Evolutionary conservation across 306 rosid genomes (phyloP), one percentile per base, ranked within the genome.

Genomic region (Heteromeles arbutifolia): DNA sequence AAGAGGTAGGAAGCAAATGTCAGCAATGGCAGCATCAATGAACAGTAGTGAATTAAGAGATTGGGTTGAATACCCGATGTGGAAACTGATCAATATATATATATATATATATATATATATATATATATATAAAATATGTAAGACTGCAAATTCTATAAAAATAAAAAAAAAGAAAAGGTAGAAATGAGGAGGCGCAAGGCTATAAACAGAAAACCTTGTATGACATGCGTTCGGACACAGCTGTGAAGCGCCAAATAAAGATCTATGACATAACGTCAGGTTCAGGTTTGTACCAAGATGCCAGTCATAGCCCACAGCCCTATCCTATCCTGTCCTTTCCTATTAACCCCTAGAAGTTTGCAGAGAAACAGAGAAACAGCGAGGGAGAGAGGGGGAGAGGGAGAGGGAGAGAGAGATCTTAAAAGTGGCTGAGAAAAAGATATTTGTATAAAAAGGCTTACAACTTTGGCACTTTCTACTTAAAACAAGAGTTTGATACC

Each of bases 181-280:
- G 29, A 65, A 65, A 34, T 37, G 44, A 66, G 67, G 66, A 25
- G 57, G 73, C 67, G 11, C 17, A 34, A 8, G 19, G 48, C 45
- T 8, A 73, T 43, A 69, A 73, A 82, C 52, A 32, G 57, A 75
- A 76, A 48, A 65, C 29, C 34, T 69, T 53, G 22, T 4, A 65
- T 18, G 24, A 19, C 26, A 65, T 34, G 69, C 69, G 19, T 65
- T 32, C 26, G 34, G 9, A 5, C 19, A 59, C 65, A 59, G 34
- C 21, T 26, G 4, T 61, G 32, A 5, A 61, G 32, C 28, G 37
- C 37, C 66, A 13, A 26, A 61, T 26, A 61, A 61, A 13, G 65
- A 21, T 48, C 34, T 1, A 61, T 61, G 21, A 13, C 31, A 61
- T 5, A 2, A 13, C 4, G 26, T 25, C 34, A 61, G 34, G 32